A percentile compares a stretch with the other conserved stretches of the same genome.
Conservation (phyloP, 306 rosid species). For the Sicyos baderoa region DNA sequence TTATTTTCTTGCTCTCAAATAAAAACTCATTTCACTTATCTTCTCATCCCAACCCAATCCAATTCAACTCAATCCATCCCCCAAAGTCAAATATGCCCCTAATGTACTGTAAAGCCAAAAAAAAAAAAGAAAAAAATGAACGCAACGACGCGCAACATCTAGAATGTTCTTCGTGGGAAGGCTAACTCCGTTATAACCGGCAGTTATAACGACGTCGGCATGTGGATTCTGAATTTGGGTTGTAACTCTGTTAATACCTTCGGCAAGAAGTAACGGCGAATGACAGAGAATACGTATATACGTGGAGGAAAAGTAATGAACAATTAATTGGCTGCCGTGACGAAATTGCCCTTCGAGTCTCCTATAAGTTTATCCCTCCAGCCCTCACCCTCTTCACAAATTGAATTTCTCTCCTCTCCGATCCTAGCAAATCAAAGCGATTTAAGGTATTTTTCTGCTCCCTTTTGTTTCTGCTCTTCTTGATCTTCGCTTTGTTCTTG, state of each 20-base stretch:
- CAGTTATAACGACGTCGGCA: slow-evolving; percentile 6
- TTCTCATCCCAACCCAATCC: too few species aligned
- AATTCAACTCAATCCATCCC: too few species aligned
- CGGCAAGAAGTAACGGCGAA: background rate
- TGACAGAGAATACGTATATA: background rate
- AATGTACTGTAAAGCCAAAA: too few species aligned
- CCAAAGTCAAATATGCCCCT: too few species aligned
- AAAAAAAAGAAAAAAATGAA: too few species aligned
- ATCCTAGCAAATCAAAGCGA: too few species aligned
- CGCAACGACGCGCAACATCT: background rate
- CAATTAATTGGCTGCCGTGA: background rate
- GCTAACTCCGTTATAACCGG: slow-evolving; percentile 1
- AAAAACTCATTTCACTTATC: too few species aligned
- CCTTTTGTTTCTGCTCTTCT: background rate
- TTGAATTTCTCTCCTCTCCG: background rate
- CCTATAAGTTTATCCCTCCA: slow-evolving; percentile 1
- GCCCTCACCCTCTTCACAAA: rapidly evolving
- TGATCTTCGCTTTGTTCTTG: too few species aligned
- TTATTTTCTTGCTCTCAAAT: too few species aligned
- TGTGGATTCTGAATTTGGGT: background rate
- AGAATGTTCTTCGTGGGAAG: background rate
- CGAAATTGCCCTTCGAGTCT: background rate
- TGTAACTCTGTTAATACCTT: background rate
- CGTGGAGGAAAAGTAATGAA: slow-evolving; percentile 12
- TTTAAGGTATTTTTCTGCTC: background rate